Percentiles rank a stretch among this genome's conserved stretches.
phyloP scores from a whole-genome alignment of 2,329 filamentous ascomycete species.

The Aspergillus phoenicis region DNA sequence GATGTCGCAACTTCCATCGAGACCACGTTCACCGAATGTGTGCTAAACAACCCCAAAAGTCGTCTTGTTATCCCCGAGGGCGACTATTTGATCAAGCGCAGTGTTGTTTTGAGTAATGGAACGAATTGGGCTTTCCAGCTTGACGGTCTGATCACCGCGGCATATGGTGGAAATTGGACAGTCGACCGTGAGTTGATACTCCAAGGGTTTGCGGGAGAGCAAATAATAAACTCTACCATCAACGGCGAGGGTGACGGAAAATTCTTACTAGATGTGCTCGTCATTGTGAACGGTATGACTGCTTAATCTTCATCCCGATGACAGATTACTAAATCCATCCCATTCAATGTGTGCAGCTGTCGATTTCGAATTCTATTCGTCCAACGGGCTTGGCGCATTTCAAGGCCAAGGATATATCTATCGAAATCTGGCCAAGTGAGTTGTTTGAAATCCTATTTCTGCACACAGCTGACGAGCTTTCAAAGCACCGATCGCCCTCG shows the following conservation, averaged over 20 bases:
- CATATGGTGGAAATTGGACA: conserved; percentile 33
- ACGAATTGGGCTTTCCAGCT: conserved; percentile 39
- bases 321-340: no score
- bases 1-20: conserved; percentile 34
- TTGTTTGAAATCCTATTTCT: neutral
- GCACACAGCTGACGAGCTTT: neutral
- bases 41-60: conserved; percentile 22
- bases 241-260: conserved; percentile 37
- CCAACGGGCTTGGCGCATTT: conserved; percentile 37
- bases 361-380: conserved; percentile 41
- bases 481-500: conserved; percentile 23
- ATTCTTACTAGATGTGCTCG: conserved; percentile 33
- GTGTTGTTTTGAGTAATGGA: conserved; percentile 32
- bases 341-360: conserved; percentile 20
- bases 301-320: no score
- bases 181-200: conserved; percentile 34
- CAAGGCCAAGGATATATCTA: conserved; percentile 41
- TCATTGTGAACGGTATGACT: conserved; percentile 34
- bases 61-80: conserved; percentile 32
- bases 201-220: conserved; percentile 31
- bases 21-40: conserved; percentile 31
- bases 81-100: conserved; percentile 30
- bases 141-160: conserved; percentile 38
- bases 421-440: conserved; percentile 33
- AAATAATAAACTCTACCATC: conserved; percentile 34